Evolutionary conservation across 805 yeast species (phyloP), one percentile per base, ranked within the genome.

Genomic region (Kodamaea restingae): DNA sequence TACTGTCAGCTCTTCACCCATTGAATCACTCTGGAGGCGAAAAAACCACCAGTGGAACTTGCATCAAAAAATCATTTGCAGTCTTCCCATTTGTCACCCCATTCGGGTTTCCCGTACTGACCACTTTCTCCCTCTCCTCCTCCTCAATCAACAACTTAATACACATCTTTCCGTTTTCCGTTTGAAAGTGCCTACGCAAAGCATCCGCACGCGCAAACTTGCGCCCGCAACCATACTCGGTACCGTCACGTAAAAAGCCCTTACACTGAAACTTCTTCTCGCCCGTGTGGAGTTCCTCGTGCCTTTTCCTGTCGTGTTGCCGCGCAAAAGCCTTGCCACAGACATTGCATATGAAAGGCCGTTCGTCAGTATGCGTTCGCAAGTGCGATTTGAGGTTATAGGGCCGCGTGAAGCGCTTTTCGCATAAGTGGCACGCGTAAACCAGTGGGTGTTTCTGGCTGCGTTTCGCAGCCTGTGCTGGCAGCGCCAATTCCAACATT

Each of bases 321-420:
- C 74, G 45, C 1, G 74, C 74, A 53, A 85, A 85, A 1, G 90
- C 85, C 56, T 84, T 84, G 4, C 87, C 88, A 62, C 95, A 85
- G 3, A 76, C 70, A 10, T 73, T 66, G 60, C 95, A 85, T 6
- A 77, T 69, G 52, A 77, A 85, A 4, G 93, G 95, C 38, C 88
- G 64, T 53, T 85, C 95, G 54, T 84, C 84, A 0, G 95, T 84
- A 57, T 86, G 98, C 0, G 98, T 91, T 42, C 96, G 70, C 54
- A 85, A 66, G 62, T 91, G 98, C 0, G 96, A 86, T 50, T 91
- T 87, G 48, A 91, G 68, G 56, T 93, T 93, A 60, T 93, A 93
- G 0, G 96, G 96, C 40, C 98, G 67, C 2, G 98, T 91, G 58
- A 91, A 91, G 35, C 81, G 67, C 61, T 88, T 88, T 29, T 80